Conservation (phyloP, 1,139 yeast genomes). For the Taphrina flavorubra region DNA sequence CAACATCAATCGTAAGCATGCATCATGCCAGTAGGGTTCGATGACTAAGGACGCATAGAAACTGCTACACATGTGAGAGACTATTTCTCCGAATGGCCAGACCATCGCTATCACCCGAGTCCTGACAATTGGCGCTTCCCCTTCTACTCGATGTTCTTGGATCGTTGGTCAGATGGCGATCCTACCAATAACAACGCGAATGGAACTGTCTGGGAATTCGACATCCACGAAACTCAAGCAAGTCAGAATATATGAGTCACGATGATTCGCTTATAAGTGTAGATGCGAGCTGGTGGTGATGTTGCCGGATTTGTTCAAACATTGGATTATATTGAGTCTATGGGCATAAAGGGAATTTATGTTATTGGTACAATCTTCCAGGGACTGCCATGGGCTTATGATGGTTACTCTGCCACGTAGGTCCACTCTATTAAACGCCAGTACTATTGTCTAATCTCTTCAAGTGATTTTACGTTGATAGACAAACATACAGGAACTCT, state of each 20-base stretch:
- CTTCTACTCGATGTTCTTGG: conserved; percentile 40
- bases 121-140: conserved; percentile 42
- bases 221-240: conserved; percentile 38
- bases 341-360: conserved; percentile 41
- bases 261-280: not conserved
- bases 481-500: conserved; percentile 40
- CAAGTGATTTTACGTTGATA: conserved; percentile 38
- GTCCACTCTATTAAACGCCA: not conserved
- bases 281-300: conserved; percentile 42
- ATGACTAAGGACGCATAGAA: not conserved
- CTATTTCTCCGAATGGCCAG: conserved; percentile 41
- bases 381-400: conserved; percentile 37
- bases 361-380: conserved; percentile 35
- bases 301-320: conserved; percentile 29
- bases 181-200: conserved; percentile 40
- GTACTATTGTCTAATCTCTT: not conserved
- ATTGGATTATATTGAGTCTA: conserved; percentile 37
- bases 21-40: not conserved
- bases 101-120: conserved; percentile 39
- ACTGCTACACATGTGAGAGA: conserved; percentile 35
- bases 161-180: conserved; percentile 41
- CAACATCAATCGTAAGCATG: conserved; percentile 29
- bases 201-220: conserved; percentile 41
- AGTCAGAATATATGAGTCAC: not conserved
- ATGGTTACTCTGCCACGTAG: conserved; percentile 39